Evolutionary conservation across 139 green algal genomes (phyloP), one percentile per base, ranked within the genome.

Genomic region (Chlorella sp.): DNA sequence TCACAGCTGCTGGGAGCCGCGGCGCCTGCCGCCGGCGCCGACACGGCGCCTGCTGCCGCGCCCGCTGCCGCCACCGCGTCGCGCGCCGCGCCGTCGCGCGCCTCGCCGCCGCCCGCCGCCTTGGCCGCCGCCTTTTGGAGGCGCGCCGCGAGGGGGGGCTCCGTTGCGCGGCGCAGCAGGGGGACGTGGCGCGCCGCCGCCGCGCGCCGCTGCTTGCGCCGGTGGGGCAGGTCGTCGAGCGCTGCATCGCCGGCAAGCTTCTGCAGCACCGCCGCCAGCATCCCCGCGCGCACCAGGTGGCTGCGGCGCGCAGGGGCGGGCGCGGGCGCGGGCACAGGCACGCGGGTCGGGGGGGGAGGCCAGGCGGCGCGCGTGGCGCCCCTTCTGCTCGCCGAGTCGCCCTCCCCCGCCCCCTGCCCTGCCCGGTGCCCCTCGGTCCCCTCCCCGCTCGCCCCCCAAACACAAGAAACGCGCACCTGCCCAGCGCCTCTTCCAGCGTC

Each of bases 91-190:
- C n/a, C n/a, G n/a, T n/a, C n/a, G n/a, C n/a, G n/a, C n/a, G n/a
- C n/a, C n/a, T n/a, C n/a, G n/a, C n/a, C n/a, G n/a, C n/a, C n/a
- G n/a, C n/a, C 68, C 15, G 68, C 50, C 27, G 27, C 42, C 65
- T 35, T 56, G 35, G 50, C 35, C 12, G 36, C 38, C 12, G 36
- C 38, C 25, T 71, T 77, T 0, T 41, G 59, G 75, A 93, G 73
- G 51, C 89, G 76, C 55, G 90, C 88, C 63, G 89, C 83, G 23
- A 94, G 65, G 1, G 86, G 73, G 0, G 87, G 83, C 77, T 95
- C 90, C 25, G 50, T 88, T 0, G 71, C 70, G 0, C 90, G 82
- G 51, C 68, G 41, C 27, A 86, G 56, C 69, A 94, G 67, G 38
- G 77, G 84, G 19, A 90, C 73, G 74, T 90, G 73, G 1, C 21